Evolutionary conservation across 202 grass and related monocot genomes (phyloP).

Genomic region (Cymbopogon flexuosus): DNA sequence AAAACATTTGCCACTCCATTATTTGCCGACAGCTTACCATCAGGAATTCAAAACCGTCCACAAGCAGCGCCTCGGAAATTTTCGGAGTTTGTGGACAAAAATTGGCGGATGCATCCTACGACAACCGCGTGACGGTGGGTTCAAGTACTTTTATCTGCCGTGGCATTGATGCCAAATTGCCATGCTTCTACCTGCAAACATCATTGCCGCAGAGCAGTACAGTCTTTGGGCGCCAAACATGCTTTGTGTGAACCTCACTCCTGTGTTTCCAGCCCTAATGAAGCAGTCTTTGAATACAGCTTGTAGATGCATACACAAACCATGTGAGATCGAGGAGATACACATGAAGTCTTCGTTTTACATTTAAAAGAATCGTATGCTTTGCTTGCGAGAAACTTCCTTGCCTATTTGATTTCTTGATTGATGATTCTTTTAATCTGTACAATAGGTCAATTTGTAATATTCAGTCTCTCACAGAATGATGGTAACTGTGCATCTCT

Average conservation of each 20-base stretch:
- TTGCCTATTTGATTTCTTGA: background rate
- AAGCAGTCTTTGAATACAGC: slow-evolving; percentile 21
- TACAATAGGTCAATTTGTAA: background rate
- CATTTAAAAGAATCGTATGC: background rate
- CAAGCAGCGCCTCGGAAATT: background rate
- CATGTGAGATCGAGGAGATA: background rate
- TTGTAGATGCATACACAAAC: background rate
- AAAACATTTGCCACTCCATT: background rate
- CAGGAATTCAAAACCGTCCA: background rate
- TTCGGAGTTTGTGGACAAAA: background rate
- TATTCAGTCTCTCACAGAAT: background rate
- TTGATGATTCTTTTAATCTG: background rate
- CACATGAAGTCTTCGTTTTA: background rate
- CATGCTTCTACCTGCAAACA: slow-evolving; percentile 35
- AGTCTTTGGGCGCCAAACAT: slow-evolving; percentile 37
- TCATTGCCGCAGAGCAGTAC: slow-evolving; percentile 34
- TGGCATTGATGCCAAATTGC: slow-evolving; percentile 12
- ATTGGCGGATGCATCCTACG: background rate
- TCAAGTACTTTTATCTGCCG: background rate
- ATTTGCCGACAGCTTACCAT: background rate
- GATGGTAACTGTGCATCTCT: background rate
- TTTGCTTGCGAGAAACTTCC: slow-evolving; percentile 19
- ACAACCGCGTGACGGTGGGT: slow-evolving; percentile 1
- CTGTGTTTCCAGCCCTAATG: background rate
- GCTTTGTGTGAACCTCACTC: slow-evolving; percentile 44